Percentiles rank a stretch among this genome's conserved stretches.
These are phyloP conservation scores for Platismatia glauca DNA, from an alignment of 495 filamentous ascomycete species.

Conservation along the genomic window DNA sequence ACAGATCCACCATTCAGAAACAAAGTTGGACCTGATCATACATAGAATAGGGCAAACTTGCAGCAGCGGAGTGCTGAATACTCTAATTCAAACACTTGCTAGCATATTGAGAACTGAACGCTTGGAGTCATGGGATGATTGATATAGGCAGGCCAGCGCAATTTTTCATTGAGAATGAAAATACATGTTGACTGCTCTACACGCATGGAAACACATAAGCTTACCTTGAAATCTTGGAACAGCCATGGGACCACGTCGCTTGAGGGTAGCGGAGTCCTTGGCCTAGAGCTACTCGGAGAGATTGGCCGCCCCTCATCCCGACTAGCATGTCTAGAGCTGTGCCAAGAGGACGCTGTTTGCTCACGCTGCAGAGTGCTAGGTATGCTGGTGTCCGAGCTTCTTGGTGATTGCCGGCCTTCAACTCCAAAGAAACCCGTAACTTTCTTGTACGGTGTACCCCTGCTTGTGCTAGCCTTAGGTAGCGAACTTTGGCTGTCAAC, in stretches of 20 bases:
- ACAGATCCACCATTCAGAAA: background rate
- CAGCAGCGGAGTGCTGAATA: background rate
- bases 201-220: conserved; percentile 26
- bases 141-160: background rate
- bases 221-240: conserved; percentile 79
- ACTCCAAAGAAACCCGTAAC: conserved; percentile 83
- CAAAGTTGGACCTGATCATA: background rate
- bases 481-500: conserved; percentile 87
- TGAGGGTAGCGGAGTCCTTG: conserved; percentile 76
- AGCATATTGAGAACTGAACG: background rate
- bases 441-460: conserved; percentile 50
- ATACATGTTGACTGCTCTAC: background rate
- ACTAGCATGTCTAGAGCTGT: conserved; percentile 62
- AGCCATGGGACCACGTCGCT: conserved; percentile 94
- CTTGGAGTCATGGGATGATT: background rate
- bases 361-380: conserved; percentile 38
- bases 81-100: background rate
- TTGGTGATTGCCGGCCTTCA: conserved; percentile 53
- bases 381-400: conserved; percentile 65
- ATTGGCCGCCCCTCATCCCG: conserved; percentile 35
- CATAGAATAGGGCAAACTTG: background rate
- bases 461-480: conserved; percentile 58
- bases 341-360: conserved; percentile 50
- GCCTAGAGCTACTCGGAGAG: conserved; percentile 62
- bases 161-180: background rate